Evolutionary conservation across 352 stramenopile species (phyloP).

Genomic region (Globisporangium emineosum): DNA sequence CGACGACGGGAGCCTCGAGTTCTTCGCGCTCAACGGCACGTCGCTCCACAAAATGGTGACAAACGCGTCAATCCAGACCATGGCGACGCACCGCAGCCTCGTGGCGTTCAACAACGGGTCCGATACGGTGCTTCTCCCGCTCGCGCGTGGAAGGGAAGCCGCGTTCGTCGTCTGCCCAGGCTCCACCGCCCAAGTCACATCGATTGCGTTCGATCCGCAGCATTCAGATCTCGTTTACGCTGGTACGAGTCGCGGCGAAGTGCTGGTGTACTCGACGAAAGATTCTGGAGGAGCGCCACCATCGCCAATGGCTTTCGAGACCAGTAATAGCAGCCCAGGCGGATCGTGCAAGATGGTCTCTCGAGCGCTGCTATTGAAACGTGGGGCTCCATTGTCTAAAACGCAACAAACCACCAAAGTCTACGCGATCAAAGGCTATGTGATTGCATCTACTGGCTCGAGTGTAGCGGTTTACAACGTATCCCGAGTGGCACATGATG

Average conservation of each 20-base stretch:
- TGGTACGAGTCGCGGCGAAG: conserved; percentile 39
- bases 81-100: conserved; percentile 38
- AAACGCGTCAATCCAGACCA: conserved; percentile 14
- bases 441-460: conserved; percentile 5
- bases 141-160: conserved; percentile 25
- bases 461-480: conserved; percentile 17
- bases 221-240: conserved; percentile 43
- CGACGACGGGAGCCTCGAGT: conserved; percentile 16
- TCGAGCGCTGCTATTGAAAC: background rate
- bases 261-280: conserved; percentile 35
- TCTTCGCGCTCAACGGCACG: conserved; percentile 48
- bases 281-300: conserved; percentile 2
- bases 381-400: background rate
- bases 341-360: conserved; percentile 1
- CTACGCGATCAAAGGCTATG: conserved; percentile 11
- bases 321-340: background rate
- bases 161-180: conserved; percentile 38
- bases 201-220: conserved; percentile 42
- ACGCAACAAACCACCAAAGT: background rate
- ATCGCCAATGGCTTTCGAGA: background rate
- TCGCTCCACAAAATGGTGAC: conserved; percentile 34
- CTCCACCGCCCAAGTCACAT: conserved; percentile 30
- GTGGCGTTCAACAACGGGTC: conserved; percentile 42
- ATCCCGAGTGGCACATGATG: background rate
- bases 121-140: conserved; percentile 25